phyloP scores from a whole-genome alignment of 306 rosid genomes.

The Sindora glabra region DNA sequence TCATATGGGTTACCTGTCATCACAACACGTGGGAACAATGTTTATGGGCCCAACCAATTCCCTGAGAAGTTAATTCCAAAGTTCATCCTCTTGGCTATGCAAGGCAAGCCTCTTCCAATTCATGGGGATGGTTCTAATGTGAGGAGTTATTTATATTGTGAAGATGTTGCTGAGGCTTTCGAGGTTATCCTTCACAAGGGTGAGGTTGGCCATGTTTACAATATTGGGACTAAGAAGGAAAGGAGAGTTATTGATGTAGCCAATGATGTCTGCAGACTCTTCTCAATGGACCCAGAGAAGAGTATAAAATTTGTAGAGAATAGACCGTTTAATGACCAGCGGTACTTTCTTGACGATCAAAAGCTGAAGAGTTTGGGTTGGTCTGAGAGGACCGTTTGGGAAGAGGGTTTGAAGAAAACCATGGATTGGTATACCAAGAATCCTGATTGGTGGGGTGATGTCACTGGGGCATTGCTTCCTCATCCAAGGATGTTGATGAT shows the following conservation, averaged over 20 bases:
- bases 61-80: constrained; percentile 87
- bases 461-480: constrained; percentile 86
- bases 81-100: constrained; percentile 84
- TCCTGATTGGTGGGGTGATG: constrained; percentile 96
- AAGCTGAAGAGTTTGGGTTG: constrained; percentile 76
- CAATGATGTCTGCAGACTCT: constrained; percentile 65
- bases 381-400: constrained; percentile 78
- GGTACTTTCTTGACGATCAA: constrained; percentile 80
- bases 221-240: constrained; percentile 78
- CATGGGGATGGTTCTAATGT: constrained; percentile 92
- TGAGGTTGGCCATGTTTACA: constrained; percentile 94
- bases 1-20: constrained; percentile 84
- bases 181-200: constrained; percentile 88
- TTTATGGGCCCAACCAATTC: constrained; percentile 86
- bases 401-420: constrained; percentile 85
- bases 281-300: constrained; percentile 46
- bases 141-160: constrained; percentile 84
- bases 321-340: constrained; percentile 87
- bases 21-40: constrained; percentile 89
- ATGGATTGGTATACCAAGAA: constrained; percentile 76
- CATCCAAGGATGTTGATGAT: constrained; percentile 90
- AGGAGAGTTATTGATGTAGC: constrained; percentile 93
- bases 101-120: constrained; percentile 83
- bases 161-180: constrained; percentile 94
- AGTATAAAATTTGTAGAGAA: constrained; percentile 80